Evolutionary conservation across 2,329 filamentous ascomycete genomes (phyloP).

Genomic region (Botrytis pseudocinerea): DNA sequence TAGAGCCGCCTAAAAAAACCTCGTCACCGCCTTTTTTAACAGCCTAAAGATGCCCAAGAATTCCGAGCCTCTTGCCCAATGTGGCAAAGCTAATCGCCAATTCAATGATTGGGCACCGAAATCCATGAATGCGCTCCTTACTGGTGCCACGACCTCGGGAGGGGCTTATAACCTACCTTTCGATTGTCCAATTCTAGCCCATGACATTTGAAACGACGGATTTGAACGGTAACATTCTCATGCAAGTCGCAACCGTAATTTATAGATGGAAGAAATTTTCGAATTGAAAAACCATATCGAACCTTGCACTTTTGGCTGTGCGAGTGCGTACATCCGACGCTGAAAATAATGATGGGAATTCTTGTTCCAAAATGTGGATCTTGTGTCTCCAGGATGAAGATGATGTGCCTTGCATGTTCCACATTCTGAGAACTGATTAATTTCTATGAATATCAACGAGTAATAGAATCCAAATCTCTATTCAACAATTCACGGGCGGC

Average conservation of each 20-base stretch:
- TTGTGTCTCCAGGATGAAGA: constrained; percentile 25
- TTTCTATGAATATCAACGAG: constrained; percentile 33
- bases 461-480: constrained; percentile 34
- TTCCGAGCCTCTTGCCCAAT: constrained; percentile 25
- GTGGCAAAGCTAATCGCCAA: constrained; percentile 25
- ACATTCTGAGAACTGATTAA: constrained; percentile 22
- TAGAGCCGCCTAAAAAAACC: constrained; percentile 13
- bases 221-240: constrained; percentile 4
- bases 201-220: constrained; percentile 6
- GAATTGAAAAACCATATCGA: constrained; percentile 11
- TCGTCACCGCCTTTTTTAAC: constrained; percentile 23
- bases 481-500: constrained; percentile 60
- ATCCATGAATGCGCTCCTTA: constrained; percentile 23
- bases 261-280: constrained; percentile 16
- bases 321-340: constrained; percentile 1
- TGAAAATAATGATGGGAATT: constrained; percentile 10
- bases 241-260: constrained; percentile 21
- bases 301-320: constrained; percentile 15
- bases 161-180: constrained; percentile 18
- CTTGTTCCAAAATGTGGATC: constrained; percentile 25
- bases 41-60: constrained; percentile 26
- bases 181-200: constrained; percentile 18
- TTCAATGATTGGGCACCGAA: constrained; percentile 27
- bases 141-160: constrained; percentile 30
- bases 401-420: constrained; percentile 29